These are phyloP conservation scores for Aciculoconidium aculeatum DNA, from an alignment of 805 yeast genomes.

Conservation along the genomic window DNA sequence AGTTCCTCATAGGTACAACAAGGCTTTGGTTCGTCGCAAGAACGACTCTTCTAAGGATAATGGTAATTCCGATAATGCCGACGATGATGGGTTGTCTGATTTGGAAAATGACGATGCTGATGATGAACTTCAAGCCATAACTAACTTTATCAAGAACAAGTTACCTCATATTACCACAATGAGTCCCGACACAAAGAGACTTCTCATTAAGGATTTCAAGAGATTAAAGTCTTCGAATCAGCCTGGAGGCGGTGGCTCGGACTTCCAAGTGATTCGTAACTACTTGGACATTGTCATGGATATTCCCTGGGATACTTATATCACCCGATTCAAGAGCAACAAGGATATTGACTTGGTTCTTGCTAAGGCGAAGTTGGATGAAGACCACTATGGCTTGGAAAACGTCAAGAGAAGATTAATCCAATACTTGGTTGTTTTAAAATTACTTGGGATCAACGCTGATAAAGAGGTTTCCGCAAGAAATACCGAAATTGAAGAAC, in stretches of 20 bases:
- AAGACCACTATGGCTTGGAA: conserved; percentile 39
- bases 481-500: conserved; percentile 5
- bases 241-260: conserved; percentile 46
- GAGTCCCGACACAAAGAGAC: conserved; percentile 33
- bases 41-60: conserved; percentile 10
- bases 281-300: conserved; percentile 63
- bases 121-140: conserved; percentile 34
- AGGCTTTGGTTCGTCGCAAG: conserved; percentile 14
- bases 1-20: conserved; percentile 20
- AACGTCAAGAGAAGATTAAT: conserved; percentile 66
- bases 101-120: conserved; percentile 41
- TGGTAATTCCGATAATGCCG: conserved; percentile 6
- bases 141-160: conserved; percentile 30
- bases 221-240: conserved; percentile 43
- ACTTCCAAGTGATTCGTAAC: conserved; percentile 57
- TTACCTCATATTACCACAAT: conserved; percentile 30
- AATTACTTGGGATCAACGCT: conserved; percentile 43
- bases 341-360: conserved; percentile 45
- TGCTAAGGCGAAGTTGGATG: conserved; percentile 34
- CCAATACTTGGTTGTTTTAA: conserved; percentile 75
- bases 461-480: conserved; percentile 19
- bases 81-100: conserved; percentile 12
- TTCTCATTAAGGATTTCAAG: conserved; percentile 45
- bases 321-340: conserved; percentile 26
- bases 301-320: conserved; percentile 50